These are phyloP conservation scores for Trametes sanguinea DNA, from an alignment of 768 basidiomycete species.

Conservation along the genomic window DNA sequence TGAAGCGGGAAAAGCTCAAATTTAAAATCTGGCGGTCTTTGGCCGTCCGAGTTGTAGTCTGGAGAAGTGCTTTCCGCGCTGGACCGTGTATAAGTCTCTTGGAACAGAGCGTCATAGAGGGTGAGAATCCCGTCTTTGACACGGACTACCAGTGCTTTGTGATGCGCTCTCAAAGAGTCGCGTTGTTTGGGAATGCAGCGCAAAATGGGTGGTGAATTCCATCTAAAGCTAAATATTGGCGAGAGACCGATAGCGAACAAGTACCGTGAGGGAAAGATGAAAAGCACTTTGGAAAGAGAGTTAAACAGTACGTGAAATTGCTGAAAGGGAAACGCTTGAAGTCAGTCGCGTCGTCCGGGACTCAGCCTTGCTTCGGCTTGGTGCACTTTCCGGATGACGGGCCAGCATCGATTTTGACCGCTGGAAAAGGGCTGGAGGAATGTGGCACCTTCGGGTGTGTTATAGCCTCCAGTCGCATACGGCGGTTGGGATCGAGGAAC, in stretches of 20 bases:
- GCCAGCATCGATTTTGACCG: conserved; percentile 69
- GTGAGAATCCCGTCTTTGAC: conserved; percentile 70
- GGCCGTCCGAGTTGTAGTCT: conserved; percentile 75
- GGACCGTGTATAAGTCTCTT: conserved; percentile 78
- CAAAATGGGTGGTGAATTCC: conserved; percentile 82
- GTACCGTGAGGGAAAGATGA: conserved; percentile 83
- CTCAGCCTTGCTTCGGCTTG: conserved; percentile 30
- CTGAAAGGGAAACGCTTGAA: conserved; percentile 71
- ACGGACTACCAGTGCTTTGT: conserved; percentile 63
- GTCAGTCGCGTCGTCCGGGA: conserved; percentile 62
- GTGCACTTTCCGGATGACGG: conserved; percentile 43
- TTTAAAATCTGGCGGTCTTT: conserved; percentile 72
- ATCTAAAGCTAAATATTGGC: conserved; percentile 84
- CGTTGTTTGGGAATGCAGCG: conserved; percentile 87
- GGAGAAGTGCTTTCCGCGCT: conserved; percentile 72
- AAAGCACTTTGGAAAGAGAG: conserved; percentile 82
- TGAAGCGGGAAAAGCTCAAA: conserved; percentile 85
- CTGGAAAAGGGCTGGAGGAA: conserved; percentile 60
- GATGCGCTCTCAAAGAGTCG: conserved; percentile 78
- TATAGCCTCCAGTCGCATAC: conserved; percentile 62
- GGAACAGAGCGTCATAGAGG: conserved; percentile 81
- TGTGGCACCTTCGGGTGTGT: conserved; percentile 68
- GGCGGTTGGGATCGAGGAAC: conserved; percentile 60
- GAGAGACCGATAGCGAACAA: conserved; percentile 84
- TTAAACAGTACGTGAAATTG: conserved; percentile 83